These are phyloP conservation scores for Hsuehochloa calcarea DNA, from an alignment of 176 grass and related monocot species.

Conservation along the genomic window DNA sequence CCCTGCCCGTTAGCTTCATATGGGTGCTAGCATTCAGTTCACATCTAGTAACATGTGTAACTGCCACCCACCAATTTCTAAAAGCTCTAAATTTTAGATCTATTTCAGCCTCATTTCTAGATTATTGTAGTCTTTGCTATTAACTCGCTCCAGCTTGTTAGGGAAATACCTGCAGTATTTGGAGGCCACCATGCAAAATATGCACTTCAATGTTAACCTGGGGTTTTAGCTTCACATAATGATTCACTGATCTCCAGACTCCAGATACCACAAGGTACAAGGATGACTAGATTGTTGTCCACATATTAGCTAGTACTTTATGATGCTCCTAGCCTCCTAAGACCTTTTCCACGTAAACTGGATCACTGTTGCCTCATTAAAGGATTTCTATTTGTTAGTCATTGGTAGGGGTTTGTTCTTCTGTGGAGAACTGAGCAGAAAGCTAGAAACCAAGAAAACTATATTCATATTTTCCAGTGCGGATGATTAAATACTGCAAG, in stretches of 20 bases:
- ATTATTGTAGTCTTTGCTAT: neutral
- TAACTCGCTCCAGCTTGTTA: neutral
- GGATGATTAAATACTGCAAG: neutral
- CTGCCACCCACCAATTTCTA: neutral
- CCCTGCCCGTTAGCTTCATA: neutral
- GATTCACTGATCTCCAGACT: neutral
- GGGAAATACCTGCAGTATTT: neutral
- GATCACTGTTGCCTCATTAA: neutral
- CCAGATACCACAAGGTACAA: neutral
- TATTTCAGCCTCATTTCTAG: neutral
- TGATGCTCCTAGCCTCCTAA: neutral
- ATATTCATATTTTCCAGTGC: neutral
- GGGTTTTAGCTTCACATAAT: neutral
- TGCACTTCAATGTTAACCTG: neutral
- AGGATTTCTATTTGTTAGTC: neutral
- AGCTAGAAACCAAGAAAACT: neutral
- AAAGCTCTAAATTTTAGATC: neutral
- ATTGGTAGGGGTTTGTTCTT: neutral
- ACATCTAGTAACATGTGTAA: neutral
- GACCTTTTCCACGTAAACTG: conserved; percentile 2
- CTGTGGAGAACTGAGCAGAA: neutral
- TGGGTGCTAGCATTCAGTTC: neutral
- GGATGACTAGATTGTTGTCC: neutral
- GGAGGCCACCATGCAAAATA: neutral
- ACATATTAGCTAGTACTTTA: neutral